These are phyloP conservation scores for Lentinula raphanica DNA, from an alignment of 768 basidiomycete species.

Conservation along the genomic window DNA sequence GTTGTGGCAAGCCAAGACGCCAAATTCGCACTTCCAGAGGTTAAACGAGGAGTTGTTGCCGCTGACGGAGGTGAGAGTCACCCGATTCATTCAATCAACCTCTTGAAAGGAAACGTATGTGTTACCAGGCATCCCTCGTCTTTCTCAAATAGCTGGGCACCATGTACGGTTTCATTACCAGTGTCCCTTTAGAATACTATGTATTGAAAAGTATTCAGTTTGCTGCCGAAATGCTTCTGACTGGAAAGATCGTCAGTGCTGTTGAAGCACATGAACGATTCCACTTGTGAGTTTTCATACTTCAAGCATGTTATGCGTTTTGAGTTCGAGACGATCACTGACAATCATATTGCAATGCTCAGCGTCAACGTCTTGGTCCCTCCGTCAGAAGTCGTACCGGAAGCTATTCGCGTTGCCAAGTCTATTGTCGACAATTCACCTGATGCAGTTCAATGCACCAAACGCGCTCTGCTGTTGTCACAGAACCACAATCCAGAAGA, in stretches of 20 bases:
- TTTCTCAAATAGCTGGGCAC: slow-evolving; percentile 63
- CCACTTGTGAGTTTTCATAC: slow-evolving; percentile 57
- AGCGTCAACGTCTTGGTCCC: slow-evolving; percentile 66
- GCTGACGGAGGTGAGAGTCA: slow-evolving; percentile 56
- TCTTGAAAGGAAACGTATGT: too few species aligned
- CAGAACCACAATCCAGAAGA: slow-evolving; percentile 50
- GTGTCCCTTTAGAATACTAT: too few species aligned
- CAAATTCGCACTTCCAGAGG: slow-evolving; percentile 72
- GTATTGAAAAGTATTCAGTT: slow-evolving; percentile 32
- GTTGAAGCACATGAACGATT: slow-evolving; percentile 64
- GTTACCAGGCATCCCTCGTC: slow-evolving; percentile 57
- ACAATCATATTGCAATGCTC: too few species aligned
- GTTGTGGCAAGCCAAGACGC: slow-evolving; percentile 65
- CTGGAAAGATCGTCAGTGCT: slow-evolving; percentile 65
- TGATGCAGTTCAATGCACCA: slow-evolving; percentile 74
- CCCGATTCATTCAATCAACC: neutral
- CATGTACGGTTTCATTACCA: slow-evolving; percentile 43
- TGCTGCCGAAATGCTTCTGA: slow-evolving; percentile 71
- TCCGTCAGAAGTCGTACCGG: slow-evolving; percentile 44
- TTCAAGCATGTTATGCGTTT: slow-evolving; percentile 8
- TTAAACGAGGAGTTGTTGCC: slow-evolving; percentile 71
- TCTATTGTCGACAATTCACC: slow-evolving; percentile 65
- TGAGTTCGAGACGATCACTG: neutral
- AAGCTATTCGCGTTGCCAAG: slow-evolving; percentile 58
- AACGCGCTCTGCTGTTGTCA: slow-evolving; percentile 57